A percentile compares a stretch with the other conserved stretches of the same genome.
Conservation (phyloP, 768 basidiomycete genomes). For the Suillus lakei region DNA sequence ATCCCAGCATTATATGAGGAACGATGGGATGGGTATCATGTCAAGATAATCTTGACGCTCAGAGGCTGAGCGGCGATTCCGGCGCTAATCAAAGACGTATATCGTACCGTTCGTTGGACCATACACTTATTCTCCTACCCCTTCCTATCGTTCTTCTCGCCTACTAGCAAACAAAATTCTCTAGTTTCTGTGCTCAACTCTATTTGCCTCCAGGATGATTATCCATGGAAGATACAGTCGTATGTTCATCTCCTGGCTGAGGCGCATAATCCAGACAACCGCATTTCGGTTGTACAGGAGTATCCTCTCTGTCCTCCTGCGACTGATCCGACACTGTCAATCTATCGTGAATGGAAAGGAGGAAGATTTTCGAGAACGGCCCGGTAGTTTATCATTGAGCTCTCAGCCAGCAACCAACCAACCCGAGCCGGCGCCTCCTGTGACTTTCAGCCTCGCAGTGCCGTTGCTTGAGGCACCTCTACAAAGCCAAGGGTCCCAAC, state of each 20-base stretch:
- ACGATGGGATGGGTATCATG: no score
- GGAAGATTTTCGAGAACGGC: neutral
- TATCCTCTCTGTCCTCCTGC: neutral
- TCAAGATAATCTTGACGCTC: no score
- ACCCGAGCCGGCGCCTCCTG: neutral
- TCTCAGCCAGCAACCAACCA: neutral
- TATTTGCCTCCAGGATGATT: neutral
- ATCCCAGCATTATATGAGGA: no score
- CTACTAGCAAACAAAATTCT: neutral
- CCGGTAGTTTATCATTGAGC: neutral
- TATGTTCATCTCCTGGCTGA: neutral
- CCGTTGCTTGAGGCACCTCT: constrained; percentile 2
- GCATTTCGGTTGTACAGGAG: neutral
- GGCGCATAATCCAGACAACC: neutral
- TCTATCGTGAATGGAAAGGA: neutral
- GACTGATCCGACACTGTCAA: neutral
- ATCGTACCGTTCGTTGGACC: no score
- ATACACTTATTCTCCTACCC: neutral
- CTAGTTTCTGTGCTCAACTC: neutral
- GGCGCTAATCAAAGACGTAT: no score
- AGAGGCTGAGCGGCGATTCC: no score
- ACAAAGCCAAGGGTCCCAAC: neutral
- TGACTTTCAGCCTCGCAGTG: neutral
- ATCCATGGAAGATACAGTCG: neutral
- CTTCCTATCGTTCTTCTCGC: neutral